Evolutionary conservation across 352 stramenopile genomes (phyloP).

Genomic region (Phytophthora europaea): DNA sequence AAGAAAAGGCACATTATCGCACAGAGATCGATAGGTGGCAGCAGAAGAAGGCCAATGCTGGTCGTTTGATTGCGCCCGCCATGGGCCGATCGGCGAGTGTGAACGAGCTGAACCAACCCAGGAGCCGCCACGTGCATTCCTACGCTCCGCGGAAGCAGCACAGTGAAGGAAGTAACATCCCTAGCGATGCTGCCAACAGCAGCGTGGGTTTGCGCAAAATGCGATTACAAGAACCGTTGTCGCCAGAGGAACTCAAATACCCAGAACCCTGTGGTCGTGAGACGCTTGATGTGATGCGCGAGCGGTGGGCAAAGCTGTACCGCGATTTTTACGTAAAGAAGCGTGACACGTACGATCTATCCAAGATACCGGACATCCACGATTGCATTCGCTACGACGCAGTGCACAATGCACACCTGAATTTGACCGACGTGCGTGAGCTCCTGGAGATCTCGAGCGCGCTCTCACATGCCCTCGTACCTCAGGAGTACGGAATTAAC

Average conservation of each 20-base stretch:
- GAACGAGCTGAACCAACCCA: constrained; percentile 58
- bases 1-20: constrained; percentile 80
- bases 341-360: constrained; percentile 95
- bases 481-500: constrained; percentile 92
- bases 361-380: constrained; percentile 98
- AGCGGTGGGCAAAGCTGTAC: constrained; percentile 95
- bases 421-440: constrained; percentile 93
- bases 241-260: constrained; percentile 74
- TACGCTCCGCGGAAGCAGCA: constrained; percentile 57
- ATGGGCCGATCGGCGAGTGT: constrained; percentile 78
- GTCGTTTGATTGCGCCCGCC: constrained; percentile 33
- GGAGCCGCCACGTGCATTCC: constrained; percentile 67
- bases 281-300: constrained; percentile 89
- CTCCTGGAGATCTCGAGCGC: constrained; percentile 95
- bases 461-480: constrained; percentile 91
- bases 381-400: constrained; percentile 99
- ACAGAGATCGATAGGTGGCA: constrained; percentile 59
- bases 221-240: constrained; percentile 37
- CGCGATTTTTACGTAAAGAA: constrained; percentile 97
- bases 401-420: constrained; percentile 98
- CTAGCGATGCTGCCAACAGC: constrained; percentile 48
- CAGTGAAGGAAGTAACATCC: constrained; percentile 44
- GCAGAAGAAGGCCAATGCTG: constrained; percentile 52
- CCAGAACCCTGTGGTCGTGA: constrained; percentile 86
- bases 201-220: constrained; percentile 41